phyloP scores from a whole-genome alignment of 257 asterid species.

The Solanum microdontum region DNA sequence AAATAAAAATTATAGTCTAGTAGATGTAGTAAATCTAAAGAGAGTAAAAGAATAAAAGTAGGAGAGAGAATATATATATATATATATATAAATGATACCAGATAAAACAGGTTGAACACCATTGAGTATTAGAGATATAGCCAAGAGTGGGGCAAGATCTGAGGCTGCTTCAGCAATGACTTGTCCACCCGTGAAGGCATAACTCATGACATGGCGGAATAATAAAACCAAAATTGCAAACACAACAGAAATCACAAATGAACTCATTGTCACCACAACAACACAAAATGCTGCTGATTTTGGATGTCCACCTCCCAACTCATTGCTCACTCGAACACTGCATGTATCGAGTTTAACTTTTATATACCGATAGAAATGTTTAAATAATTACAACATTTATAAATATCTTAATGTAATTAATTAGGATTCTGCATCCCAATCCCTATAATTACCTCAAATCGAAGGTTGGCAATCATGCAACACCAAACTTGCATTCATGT shows the following conservation, averaged over 20 bases:
- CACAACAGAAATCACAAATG: neutral
- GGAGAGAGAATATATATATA: neutral
- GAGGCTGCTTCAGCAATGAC: constrained; percentile 45
- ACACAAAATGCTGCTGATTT: constrained; percentile 18
- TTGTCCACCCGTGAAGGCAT: constrained; percentile 5
- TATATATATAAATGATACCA: constrained; percentile 29
- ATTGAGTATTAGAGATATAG: constrained; percentile 41
- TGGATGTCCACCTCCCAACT: constrained; percentile 22
- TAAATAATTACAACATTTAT: too few relatives aligned
- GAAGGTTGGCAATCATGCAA: neutral
- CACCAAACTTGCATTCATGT: neutral
- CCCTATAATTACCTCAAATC: too few relatives aligned
- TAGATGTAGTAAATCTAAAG: too few relatives aligned
- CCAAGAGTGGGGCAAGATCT: constrained; percentile 46
- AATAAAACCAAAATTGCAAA: neutral
- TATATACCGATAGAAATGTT: too few relatives aligned
- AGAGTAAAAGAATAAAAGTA: neutral
- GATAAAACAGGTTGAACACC: constrained; percentile 71
- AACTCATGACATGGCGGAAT: too few relatives aligned
- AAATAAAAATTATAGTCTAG: too few relatives aligned
- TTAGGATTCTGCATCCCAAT: neutral
- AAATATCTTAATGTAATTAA: too few relatives aligned
- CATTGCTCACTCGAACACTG: constrained; percentile 22
- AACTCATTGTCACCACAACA: constrained; percentile 1
- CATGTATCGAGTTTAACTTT: neutral